A percentile compares a stretch with the other conserved stretches of the same genome.
phyloP scores from a whole-genome alignment of 2,329 filamentous ascomycete genomes.

The Diaporthe ampelina region DNA sequence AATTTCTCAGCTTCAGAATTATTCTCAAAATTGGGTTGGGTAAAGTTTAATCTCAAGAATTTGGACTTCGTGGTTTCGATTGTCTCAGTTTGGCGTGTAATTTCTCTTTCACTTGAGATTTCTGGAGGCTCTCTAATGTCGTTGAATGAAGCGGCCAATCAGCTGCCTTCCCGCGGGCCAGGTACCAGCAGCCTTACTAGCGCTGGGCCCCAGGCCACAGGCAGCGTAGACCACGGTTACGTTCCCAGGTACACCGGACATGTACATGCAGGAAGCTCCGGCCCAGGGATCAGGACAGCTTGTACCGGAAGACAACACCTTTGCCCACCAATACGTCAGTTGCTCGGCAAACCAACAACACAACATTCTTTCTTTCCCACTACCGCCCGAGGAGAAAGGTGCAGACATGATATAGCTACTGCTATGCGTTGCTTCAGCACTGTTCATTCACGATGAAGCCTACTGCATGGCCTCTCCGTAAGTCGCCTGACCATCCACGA shows the following conservation, averaged over 20 bases:
- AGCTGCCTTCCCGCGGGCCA: constrained; percentile 1
- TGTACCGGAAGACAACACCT: constrained; percentile 39
- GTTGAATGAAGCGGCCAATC: constrained; percentile 32
- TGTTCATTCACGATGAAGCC: constrained; percentile 39
- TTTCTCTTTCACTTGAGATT: constrained; percentile 23
- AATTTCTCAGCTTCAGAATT: fast-evolving
- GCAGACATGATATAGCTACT: constrained; percentile 40
- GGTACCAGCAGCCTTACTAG: constrained; percentile 20
- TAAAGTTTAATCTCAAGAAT: too few species aligned
- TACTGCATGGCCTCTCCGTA: constrained; percentile 53
- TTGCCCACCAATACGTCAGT: constrained; percentile 15
- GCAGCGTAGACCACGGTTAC: constrained; percentile 1
- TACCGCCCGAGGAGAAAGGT: background rate
- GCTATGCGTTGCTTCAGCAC: constrained; percentile 39
- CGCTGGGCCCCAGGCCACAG: constrained; percentile 9
- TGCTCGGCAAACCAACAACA: background rate
- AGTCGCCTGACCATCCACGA: constrained; percentile 44
- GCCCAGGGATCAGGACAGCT: constrained; percentile 44
- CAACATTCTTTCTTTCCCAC: background rate
- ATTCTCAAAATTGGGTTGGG: background rate
- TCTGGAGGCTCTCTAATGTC: background rate
- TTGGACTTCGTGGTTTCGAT: background rate
- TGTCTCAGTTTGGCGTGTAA: background rate
- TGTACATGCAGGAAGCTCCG: constrained; percentile 23
- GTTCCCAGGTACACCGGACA: background rate